These are phyloP conservation scores for Pelargonium nanum DNA, from an alignment of 345 rosid species.

Conservation along the genomic window DNA sequence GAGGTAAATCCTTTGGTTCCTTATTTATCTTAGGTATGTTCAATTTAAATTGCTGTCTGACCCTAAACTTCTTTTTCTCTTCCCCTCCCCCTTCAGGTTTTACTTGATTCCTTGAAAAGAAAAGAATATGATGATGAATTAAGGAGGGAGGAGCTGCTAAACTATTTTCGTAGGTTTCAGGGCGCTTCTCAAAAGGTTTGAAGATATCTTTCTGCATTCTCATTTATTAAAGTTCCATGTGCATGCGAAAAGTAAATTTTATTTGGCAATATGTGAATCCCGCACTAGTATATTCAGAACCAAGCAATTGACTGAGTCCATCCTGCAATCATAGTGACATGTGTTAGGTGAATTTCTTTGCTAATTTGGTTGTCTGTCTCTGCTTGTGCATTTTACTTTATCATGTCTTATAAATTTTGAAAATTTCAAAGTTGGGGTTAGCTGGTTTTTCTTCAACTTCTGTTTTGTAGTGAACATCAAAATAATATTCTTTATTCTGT, in stretches of 20 bases:
- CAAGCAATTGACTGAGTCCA: no score
- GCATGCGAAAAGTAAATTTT: no score
- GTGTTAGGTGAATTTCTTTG: no score
- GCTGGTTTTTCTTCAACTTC: no score
- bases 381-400: no score
- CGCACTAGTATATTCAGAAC: no score
- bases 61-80: background rate
- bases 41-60: background rate
- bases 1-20: constrained; percentile 42
- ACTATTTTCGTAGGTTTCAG: constrained; percentile 71
- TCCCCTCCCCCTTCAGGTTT: constrained; percentile 35
- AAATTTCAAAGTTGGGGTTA: no score
- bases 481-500: background rate
- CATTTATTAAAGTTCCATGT: background rate
- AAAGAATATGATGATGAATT: constrained; percentile 88
- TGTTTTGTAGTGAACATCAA: no score
- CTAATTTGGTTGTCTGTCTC: no score
- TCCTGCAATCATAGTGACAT: no score
- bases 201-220: background rate
- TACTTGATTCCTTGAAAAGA: constrained; percentile 73
- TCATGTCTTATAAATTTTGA: no score
- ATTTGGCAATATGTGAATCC: no score
- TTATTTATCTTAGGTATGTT: constrained; percentile 5
- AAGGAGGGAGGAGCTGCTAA: constrained; percentile 77
- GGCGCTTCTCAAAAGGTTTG: constrained; percentile 69